phyloP scores from a whole-genome alignment of 176 grass and related monocot genomes.

The Chloris gayana region DNA sequence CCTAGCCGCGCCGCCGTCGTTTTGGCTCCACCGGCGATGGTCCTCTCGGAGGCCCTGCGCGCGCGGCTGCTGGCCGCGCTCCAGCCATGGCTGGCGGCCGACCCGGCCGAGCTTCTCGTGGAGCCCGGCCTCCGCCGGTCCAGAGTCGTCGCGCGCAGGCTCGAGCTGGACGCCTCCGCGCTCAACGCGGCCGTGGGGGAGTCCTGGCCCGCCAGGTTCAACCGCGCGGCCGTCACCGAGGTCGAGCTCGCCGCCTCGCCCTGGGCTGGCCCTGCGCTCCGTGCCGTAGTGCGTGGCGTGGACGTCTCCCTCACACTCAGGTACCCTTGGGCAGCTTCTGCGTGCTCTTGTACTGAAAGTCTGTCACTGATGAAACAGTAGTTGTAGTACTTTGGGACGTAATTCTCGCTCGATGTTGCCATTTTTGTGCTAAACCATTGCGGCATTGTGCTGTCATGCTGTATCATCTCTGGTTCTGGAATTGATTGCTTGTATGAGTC shows the following conservation, averaged over 20 bases:
- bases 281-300: slow-evolving; percentile 43
- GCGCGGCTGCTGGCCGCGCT: slow-evolving; percentile 45
- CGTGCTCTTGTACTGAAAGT: background rate
- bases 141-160: slow-evolving; percentile 38
- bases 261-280: slow-evolving; percentile 40
- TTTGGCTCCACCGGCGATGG: slow-evolving; percentile 10
- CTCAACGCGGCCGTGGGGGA: slow-evolving; percentile 13
- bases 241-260: slow-evolving; percentile 56
- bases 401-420: background rate
- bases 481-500: background rate
- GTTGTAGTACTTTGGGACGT: background rate
- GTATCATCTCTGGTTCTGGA: background rate
- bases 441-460: background rate
- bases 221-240: slow-evolving; percentile 46
- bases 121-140: slow-evolving; percentile 31
- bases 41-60: slow-evolving; percentile 44
- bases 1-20: background rate
- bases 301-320: slow-evolving; percentile 48
- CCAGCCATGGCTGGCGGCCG: slow-evolving; percentile 52
- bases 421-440: background rate
- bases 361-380: background rate
- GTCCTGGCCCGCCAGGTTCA: slow-evolving; percentile 43
- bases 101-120: slow-evolving; percentile 38
- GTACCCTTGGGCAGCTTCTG: background rate
- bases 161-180: slow-evolving; percentile 36